A percentile compares a stretch with the other conserved stretches of the same genome.
Conservation (phyloP, 2,329 filamentous ascomycete genomes). For the Ilyonectria mors-panacis region DNA sequence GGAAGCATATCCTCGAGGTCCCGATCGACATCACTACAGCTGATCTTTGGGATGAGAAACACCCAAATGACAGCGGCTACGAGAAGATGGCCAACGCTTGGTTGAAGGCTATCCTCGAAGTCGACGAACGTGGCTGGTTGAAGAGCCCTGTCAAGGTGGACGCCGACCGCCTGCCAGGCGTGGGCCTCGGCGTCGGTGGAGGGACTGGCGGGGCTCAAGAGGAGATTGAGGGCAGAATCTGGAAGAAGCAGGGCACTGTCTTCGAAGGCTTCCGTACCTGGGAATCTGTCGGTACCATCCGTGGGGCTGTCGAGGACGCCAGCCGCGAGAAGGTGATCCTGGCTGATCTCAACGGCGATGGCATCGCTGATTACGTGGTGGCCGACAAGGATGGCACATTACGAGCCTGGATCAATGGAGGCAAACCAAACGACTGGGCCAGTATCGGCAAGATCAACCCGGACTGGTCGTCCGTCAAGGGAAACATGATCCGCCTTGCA, state of each 20-base stretch:
- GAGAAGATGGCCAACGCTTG: conserved; percentile 57
- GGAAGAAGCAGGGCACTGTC: conserved; percentile 26
- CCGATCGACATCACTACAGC: conserved; percentile 33
- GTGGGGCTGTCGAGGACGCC: background rate
- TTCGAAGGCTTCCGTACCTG: conserved; percentile 30
- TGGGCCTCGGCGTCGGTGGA: background rate
- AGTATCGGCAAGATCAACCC: conserved; percentile 26
- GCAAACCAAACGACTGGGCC: conserved; percentile 28
- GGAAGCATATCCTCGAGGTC: conserved; percentile 33
- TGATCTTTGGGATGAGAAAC: conserved; percentile 54
- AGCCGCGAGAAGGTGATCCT: conserved; percentile 19
- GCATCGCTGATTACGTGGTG: conserved; percentile 32
- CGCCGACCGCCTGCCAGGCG: background rate
- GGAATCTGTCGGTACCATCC: conserved; percentile 23
- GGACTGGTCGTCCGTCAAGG: conserved; percentile 19
- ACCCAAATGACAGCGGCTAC: conserved; percentile 55
- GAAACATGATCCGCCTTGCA: conserved; percentile 31
- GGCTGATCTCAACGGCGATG: conserved; percentile 30
- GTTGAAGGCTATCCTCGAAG: conserved; percentile 49
- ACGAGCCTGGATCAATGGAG: conserved; percentile 30
- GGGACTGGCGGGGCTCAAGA: background rate
- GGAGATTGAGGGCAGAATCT: conserved; percentile 22
- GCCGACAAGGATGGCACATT: conserved; percentile 18
- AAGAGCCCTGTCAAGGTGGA: conserved; percentile 17
- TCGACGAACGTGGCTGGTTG: conserved; percentile 33